Percentiles rank a stretch among this genome's conserved stretches.
Conservation (phyloP, 768 basidiomycete species). For the Mycena belliarum region DNA sequence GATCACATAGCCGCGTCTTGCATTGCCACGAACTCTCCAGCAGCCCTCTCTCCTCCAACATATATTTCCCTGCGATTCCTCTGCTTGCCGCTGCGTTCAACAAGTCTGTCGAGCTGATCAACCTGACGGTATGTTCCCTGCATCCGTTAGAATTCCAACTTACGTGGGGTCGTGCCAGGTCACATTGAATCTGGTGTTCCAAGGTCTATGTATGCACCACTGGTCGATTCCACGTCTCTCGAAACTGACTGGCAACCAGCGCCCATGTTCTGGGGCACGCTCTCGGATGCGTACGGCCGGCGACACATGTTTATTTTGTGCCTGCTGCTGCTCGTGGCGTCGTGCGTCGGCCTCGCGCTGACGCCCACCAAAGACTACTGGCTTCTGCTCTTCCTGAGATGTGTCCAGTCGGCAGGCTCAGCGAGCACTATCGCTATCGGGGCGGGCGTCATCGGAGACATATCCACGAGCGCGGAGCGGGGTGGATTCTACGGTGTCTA, state of each 20-base stretch:
- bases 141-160: no score
- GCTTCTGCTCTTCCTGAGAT: slow-evolving; percentile 76
- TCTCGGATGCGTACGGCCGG: slow-evolving; percentile 67
- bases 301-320: slow-evolving; percentile 65
- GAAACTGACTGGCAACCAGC: slow-evolving; percentile 32
- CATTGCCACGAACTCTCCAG: neutral
- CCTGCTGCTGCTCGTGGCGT: slow-evolving; percentile 58
- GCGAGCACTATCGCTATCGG: slow-evolving; percentile 75
- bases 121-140: slow-evolving; percentile 47
- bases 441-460: slow-evolving; percentile 77
- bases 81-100: slow-evolving; percentile 61
- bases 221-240: neutral
- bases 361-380: slow-evolving; percentile 64
- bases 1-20: no score
- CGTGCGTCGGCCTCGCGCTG: slow-evolving; percentile 65
- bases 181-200: slow-evolving; percentile 72
- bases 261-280: slow-evolving; percentile 69
- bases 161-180: slow-evolving; percentile 27
- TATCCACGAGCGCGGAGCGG: slow-evolving; percentile 70
- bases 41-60: slow-evolving; percentile 73
- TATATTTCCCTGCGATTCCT: slow-evolving; percentile 82
- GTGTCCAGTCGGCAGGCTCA: slow-evolving; percentile 76
- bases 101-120: slow-evolving; percentile 71
- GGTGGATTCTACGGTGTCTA: slow-evolving; percentile 74
- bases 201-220: slow-evolving; percentile 54